A percentile compares a stretch with the other conserved stretches of the same genome.
These are phyloP conservation scores for Candida patagonica DNA, from an alignment of 805 yeast genomes.

Conservation along the genomic window DNA sequence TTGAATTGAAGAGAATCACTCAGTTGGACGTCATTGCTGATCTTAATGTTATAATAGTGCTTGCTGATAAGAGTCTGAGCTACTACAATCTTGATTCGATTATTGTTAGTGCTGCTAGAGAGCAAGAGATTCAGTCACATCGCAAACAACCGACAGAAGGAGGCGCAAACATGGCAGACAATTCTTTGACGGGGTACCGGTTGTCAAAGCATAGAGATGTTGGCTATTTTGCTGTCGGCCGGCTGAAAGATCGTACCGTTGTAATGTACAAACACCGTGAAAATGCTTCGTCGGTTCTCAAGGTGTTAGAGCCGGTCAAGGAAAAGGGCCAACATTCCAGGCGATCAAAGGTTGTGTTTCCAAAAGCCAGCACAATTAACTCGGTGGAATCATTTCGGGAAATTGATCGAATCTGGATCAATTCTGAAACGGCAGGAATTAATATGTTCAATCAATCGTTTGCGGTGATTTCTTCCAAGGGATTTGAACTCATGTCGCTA, in stretches of 20 bases:
- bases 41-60: conserved; percentile 45
- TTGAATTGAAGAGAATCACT: conserved; percentile 42
- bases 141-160: not conserved
- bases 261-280: conserved; percentile 48
- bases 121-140: conserved; percentile 7
- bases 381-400: conserved; percentile 35
- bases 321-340: conserved; percentile 24
- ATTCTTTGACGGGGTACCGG: conserved; percentile 34
- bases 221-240: conserved; percentile 57
- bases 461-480: conserved; percentile 57
- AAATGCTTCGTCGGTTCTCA: conserved; percentile 43
- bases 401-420: conserved; percentile 40
- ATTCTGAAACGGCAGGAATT: conserved; percentile 50
- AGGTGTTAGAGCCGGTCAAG: conserved; percentile 49
- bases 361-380: conserved; percentile 16
- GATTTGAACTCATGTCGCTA: conserved; percentile 56
- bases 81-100: conserved; percentile 58
- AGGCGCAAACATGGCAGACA: not conserved
- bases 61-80: conserved; percentile 50
- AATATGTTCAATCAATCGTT: conserved; percentile 58
- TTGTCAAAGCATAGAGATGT: conserved; percentile 34
- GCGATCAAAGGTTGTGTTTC: conserved; percentile 18
- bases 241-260: conserved; percentile 52
- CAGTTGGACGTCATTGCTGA: conserved; percentile 54
- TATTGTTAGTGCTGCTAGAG: conserved; percentile 24